These are phyloP conservation scores for Solanum hybrid DNA, from an alignment of 305 asterid genomes.

Conservation along the genomic window DNA sequence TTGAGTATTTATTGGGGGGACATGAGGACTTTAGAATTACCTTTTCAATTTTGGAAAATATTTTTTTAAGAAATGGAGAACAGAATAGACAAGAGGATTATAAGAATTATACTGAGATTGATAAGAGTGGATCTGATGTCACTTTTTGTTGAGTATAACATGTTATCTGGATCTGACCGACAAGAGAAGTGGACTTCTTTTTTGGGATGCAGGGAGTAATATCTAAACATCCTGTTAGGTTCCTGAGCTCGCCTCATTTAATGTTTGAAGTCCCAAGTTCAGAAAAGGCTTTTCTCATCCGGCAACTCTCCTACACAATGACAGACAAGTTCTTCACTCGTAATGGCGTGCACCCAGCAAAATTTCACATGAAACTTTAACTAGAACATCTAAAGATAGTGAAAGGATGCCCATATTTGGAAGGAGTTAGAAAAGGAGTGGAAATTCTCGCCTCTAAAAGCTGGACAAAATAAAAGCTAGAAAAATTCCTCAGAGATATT, in stretches of 20 bases:
- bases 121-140: neutral
- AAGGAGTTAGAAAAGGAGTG: neutral
- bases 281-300: neutral
- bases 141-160: neutral
- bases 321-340: neutral
- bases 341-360: neutral
- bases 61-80: neutral
- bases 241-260: neutral
- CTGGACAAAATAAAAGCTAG: neutral
- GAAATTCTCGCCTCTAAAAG: neutral
- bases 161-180: neutral
- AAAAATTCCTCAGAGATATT: neutral
- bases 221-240: neutral
- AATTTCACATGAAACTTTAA: neutral
- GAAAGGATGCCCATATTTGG: neutral
- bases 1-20: neutral
- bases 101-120: neutral
- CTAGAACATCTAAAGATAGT: neutral
- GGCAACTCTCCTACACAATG: neutral
- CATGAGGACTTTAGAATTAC: neutral
- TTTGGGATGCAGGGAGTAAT: neutral
- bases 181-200: neutral
- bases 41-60: neutral
- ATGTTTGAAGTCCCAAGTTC: neutral
- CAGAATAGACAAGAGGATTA: neutral